Conservation (phyloP, 371 early-diverging fungal species). For the Syncephalastrum racemosum region DNA sequence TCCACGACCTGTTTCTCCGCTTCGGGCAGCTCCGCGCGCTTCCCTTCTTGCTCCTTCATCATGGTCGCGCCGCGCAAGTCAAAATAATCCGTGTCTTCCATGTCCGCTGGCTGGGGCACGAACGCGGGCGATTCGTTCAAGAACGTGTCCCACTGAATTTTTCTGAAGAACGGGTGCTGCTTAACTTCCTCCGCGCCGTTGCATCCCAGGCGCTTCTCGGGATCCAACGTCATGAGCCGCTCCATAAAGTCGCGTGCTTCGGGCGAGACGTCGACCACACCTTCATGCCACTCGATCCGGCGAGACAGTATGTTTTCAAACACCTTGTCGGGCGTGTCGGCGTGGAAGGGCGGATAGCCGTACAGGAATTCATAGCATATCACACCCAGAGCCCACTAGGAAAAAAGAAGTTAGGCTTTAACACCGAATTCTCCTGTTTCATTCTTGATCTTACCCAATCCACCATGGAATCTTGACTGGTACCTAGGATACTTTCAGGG, state of each 20-base stretch:
- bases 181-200: conserved; percentile 71
- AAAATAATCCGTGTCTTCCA: conserved; percentile 94
- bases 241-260: conserved; percentile 90
- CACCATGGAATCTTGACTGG: conserved; percentile 83
- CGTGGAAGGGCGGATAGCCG: conserved; percentile 89
- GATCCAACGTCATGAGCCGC: conserved; percentile 72
- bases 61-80: conserved; percentile 82
- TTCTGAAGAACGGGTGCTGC: conserved; percentile 64
- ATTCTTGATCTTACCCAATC: conserved; percentile 72
- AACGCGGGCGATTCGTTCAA: conserved; percentile 75
- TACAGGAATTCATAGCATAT: conserved; percentile 88
- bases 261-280: conserved; percentile 66
- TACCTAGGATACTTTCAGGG: conserved; percentile 89
- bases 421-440: too few relatives aligned
- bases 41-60: conserved; percentile 38
- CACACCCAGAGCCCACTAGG: conserved; percentile 88
- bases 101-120: conserved; percentile 75
- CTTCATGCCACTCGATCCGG: conserved; percentile 73
- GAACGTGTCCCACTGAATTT: conserved; percentile 70
- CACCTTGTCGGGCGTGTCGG: conserved; percentile 75
- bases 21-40: conserved; percentile 1
- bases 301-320: conserved; percentile 84
- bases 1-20: conserved; percentile 36
- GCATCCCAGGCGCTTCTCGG: conserved; percentile 75
- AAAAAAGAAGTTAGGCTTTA: neutral